These are phyloP conservation scores for Onygenales sp. DNA, from an alignment of 2,329 filamentous ascomycete genomes.

Conservation along the genomic window DNA sequence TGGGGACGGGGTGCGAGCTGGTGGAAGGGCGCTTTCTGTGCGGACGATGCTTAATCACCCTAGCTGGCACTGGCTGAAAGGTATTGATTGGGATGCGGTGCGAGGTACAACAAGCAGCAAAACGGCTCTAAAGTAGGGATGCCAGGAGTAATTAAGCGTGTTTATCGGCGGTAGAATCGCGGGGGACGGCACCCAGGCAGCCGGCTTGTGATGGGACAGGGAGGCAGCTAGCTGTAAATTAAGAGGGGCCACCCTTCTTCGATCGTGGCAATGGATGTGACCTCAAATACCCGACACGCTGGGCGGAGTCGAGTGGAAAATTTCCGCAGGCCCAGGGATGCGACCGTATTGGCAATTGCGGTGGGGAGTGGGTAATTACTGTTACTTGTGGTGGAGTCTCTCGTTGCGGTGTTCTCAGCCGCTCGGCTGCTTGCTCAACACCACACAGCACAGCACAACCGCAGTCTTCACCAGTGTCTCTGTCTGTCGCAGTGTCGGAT, in stretches of 20 bases:
- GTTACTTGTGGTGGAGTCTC: not conserved
- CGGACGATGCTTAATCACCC: not conserved
- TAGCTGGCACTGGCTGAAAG: not conserved
- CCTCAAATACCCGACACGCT: constrained; percentile 1
- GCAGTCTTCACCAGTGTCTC: too few species aligned
- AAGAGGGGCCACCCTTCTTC: not conserved
- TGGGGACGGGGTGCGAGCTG: not conserved
- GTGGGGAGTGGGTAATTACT: not conserved
- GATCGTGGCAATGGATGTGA: constrained; percentile 2
- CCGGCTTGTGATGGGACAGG: constrained; percentile 1
- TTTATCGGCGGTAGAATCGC: constrained; percentile 1
- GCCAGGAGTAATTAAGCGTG: constrained; percentile 2
- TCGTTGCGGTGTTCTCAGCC: too few species aligned
- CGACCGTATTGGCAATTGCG: not conserved
- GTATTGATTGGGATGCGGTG: not conserved
- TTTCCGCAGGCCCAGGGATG: not conserved
- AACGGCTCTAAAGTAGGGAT: constrained; percentile 2
- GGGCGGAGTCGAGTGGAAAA: constrained; percentile 1
- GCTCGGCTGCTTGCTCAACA: too few species aligned
- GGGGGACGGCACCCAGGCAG: not conserved
- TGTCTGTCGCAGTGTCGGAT: too few species aligned
- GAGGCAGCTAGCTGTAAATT: not conserved
- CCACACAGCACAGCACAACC: too few species aligned
- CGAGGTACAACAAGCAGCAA: not conserved
- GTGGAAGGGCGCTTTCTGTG: not conserved